These are phyloP conservation scores for Silene vulgaris DNA, from an alignment of 179 eudicot species.

Conservation along the genomic window DNA sequence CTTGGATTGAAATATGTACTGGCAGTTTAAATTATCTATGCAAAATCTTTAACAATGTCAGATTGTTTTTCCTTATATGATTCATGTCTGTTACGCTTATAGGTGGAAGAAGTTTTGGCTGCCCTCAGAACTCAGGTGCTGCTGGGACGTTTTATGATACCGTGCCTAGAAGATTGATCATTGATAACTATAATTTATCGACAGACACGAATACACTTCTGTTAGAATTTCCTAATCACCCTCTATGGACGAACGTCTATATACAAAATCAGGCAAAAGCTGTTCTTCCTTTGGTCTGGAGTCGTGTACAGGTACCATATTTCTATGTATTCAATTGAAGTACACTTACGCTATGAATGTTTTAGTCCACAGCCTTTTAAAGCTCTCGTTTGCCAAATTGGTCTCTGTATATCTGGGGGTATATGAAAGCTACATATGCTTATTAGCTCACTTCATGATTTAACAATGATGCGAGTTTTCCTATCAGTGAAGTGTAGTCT, in stretches of 20 bases:
- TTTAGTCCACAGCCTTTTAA: background rate
- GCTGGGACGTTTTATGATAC: constrained; percentile 90
- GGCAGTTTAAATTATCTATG: background rate
- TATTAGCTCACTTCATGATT: background rate
- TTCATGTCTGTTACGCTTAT: constrained; percentile 19
- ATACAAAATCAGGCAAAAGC: constrained; percentile 66
- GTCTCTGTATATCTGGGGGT: background rate
- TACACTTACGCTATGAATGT: background rate
- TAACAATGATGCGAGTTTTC: background rate
- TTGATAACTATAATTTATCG: constrained; percentile 63
- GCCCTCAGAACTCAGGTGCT: constrained; percentile 76
- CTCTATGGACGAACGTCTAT: constrained; percentile 75
- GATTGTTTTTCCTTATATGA: background rate
- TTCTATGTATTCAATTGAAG: background rate
- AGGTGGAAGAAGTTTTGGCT: constrained; percentile 91
- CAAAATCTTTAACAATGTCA: background rate
- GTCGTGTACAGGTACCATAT: constrained; percentile 75
- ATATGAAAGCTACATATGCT: background rate
- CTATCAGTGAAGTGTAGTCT: background rate
- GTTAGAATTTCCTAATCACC: constrained; percentile 75
- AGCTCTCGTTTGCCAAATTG: background rate
- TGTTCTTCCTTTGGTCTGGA: constrained; percentile 81
- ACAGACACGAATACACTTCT: constrained; percentile 81
- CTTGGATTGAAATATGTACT: background rate
- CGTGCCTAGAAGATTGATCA: constrained; percentile 61